phyloP scores from a whole-genome alignment of 352 stramenopile species.

The Sclerospora graminicola region DNA sequence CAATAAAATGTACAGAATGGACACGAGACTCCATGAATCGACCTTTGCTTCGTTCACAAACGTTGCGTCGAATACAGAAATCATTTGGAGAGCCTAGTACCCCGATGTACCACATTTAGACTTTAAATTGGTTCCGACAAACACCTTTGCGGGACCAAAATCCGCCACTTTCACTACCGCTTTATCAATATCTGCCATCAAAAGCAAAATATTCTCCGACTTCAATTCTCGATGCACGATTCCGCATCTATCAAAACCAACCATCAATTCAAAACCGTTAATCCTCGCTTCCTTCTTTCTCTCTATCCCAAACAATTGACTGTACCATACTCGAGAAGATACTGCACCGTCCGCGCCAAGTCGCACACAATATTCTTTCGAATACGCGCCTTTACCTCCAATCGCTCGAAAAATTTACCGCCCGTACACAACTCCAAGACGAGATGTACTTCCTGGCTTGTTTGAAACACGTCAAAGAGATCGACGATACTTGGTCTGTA shows the following conservation, averaged over 20 bases:
- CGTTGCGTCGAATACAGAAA: constrained; percentile 47
- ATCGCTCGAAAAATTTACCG: constrained; percentile 70
- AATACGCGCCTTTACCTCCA: constrained; percentile 74
- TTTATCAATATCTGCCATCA: constrained; percentile 40
- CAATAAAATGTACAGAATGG: constrained; percentile 81
- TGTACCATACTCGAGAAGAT: constrained; percentile 43
- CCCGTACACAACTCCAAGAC: constrained; percentile 74
- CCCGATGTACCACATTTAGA: constrained; percentile 78
- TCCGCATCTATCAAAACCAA: constrained; percentile 27
- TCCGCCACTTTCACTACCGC: constrained; percentile 71
- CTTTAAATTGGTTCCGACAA: constrained; percentile 55
- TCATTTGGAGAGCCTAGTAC: constrained; percentile 80
- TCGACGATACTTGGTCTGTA: constrained; percentile 64
- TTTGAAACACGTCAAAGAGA: constrained; percentile 75
- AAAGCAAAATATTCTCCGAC: constrained; percentile 77
- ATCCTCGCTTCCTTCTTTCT: neutral
- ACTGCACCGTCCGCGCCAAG: constrained; percentile 60
- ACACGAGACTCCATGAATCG: constrained; percentile 82
- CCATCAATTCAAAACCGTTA: too few relatives aligned
- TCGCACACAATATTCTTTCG: constrained; percentile 70
- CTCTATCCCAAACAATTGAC: neutral
- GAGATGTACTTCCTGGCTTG: constrained; percentile 57
- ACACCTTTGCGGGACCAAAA: constrained; percentile 77
- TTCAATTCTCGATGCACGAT: constrained; percentile 81
- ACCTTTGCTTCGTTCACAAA: constrained; percentile 81